These are phyloP conservation scores for Oryza longistaminata DNA, from an alignment of 176 grass and related monocot genomes.

Conservation along the genomic window DNA sequence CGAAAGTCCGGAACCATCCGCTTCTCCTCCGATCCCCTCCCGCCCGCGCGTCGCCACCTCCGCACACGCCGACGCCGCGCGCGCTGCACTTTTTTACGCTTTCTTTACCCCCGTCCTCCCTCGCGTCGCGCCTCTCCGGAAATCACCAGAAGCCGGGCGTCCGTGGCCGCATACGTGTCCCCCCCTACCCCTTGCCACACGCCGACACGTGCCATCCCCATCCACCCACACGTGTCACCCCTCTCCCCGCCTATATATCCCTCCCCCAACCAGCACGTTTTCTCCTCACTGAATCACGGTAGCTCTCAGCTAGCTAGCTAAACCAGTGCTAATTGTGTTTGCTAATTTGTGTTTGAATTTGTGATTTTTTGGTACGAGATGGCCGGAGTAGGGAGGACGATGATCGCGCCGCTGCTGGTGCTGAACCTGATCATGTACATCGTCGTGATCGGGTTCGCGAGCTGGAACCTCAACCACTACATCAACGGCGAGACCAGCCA, in stretches of 20 bases:
- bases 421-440: conserved; percentile 70
- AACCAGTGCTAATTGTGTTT: background rate
- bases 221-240: background rate
- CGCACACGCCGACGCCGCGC: no score
- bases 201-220: no score
- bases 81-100: background rate
- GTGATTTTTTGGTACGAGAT: background rate
- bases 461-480: conserved; percentile 61
- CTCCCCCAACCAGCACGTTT: background rate
- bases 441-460: conserved; percentile 55
- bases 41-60: background rate
- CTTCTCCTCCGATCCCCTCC: no score
- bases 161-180: background rate
- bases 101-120: no score
- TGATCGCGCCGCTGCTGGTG: conserved; percentile 58
- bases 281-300: background rate
- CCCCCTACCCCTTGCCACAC: background rate
- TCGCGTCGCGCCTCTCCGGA: background rate
- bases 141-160: background rate
- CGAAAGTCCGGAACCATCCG: no score
- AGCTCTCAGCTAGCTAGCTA: background rate
- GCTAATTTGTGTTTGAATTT: no score
- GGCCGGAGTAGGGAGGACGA: conserved; percentile 38
- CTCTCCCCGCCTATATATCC: background rate
- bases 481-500: conserved; percentile 53